Conservation (phyloP, 2,329 filamentous ascomycete genomes). For the Hypoxylon sp. region DNA sequence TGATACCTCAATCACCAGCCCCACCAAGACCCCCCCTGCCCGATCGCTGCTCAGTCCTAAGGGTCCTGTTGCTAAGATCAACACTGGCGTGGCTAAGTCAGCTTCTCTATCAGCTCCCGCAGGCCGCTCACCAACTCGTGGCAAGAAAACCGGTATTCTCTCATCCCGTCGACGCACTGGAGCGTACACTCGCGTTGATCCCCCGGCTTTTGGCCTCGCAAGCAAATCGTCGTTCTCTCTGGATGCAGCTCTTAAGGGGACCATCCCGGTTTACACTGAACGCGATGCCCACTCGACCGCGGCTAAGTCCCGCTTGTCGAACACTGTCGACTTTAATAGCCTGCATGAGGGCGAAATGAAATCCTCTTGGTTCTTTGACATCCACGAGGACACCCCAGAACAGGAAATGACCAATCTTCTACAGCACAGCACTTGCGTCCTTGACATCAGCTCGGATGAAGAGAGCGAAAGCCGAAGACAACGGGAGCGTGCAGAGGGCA, state of each 20-base stretch:
- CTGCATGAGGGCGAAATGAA: slow-evolving; percentile 67
- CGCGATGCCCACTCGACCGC: slow-evolving; percentile 54
- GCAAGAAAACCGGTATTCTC: slow-evolving; percentile 78
- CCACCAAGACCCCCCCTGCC: slow-evolving; percentile 52
- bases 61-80: slow-evolving; percentile 66
- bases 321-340: slow-evolving; percentile 53
- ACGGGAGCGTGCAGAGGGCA: slow-evolving; percentile 73
- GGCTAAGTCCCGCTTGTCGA: slow-evolving; percentile 48
- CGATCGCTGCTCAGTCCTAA: slow-evolving; percentile 67
- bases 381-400: slow-evolving; percentile 91
- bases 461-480: slow-evolving; percentile 72
- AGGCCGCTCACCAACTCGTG: slow-evolving; percentile 83
- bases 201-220: slow-evolving; percentile 71
- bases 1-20: slow-evolving; percentile 56
- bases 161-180: slow-evolving; percentile 76
- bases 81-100: slow-evolving; percentile 62
- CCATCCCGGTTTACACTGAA: slow-evolving; percentile 73
- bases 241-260: slow-evolving; percentile 85
- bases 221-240: slow-evolving; percentile 78
- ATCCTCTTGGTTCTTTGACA: slow-evolving; percentile 89
- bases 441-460: slow-evolving; percentile 93
- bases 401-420: slow-evolving; percentile 94
- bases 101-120: slow-evolving; percentile 77
- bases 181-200: slow-evolving; percentile 78
- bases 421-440: slow-evolving; percentile 87